Base-by-base conservation (phyloP, 2,329 filamentous ascomycete species). In the Aspergillus viridinutans region DNA sequence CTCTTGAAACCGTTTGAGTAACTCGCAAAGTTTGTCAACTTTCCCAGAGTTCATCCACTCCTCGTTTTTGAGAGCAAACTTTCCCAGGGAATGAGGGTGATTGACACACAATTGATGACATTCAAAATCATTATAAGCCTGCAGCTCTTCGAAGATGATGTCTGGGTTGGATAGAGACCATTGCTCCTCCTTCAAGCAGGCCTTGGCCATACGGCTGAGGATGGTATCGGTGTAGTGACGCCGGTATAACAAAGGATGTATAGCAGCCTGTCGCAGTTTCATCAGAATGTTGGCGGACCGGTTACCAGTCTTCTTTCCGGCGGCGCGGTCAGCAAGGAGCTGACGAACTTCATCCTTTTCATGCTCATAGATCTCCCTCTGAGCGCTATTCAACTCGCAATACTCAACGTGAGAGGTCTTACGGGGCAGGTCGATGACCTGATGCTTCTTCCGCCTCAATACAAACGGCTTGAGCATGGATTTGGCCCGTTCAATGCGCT, bases 391-490 rank as follows among this genome's bases (percentile, higher is more conserved):
- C 78, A 97, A 85, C 4, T 89, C 85, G 72, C 93, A 97, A 68
- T 89, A 88, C 59, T 92, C 86, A 1, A 97, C 87, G 3, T 85
- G 85, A 58, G 86, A 85, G 10, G 83, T 85, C 78, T 97, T 97
- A 52, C 81, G 80, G 0, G 94, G 92, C 61, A 99, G 82, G 68
- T 94, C 89, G 48, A 97, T 81, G 8, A 97, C 92, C 68, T 97
- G 92, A 50, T 90, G 85, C 77, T 99, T 99, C 76, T 94, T 93
- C 7, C 94, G 85, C 61, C 96, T 90, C 2, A 99, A 79, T 54
- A 99, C 94, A 70, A 99, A 99, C 0, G 94, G 94, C 25, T 92
- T 91, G 68, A 99, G 85, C 80, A 99, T 99, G 0, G 89, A 91
- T 54, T 92, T 87, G 2, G 94, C 94, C 48, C 92, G 85, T 56